These are phyloP conservation scores for Candida maris DNA, from an alignment of 805 yeast species.

Conservation along the genomic window DNA sequence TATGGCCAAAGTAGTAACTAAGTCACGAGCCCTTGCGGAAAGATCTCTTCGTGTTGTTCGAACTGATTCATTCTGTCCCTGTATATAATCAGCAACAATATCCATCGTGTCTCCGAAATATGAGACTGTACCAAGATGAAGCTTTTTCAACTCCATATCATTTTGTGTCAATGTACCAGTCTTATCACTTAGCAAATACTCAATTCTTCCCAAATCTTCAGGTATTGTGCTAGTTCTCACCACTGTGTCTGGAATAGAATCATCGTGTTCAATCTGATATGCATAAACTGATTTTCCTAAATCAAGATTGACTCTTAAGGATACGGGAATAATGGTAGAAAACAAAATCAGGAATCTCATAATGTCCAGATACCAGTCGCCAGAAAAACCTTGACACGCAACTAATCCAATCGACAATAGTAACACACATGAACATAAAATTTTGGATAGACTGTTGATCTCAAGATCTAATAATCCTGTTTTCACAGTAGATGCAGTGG, in stretches of 20 bases:
- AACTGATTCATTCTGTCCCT: slow-evolving; percentile 29
- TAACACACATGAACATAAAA: slow-evolving; percentile 84
- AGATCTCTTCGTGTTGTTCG: slow-evolving; percentile 58
- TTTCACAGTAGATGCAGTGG: slow-evolving; percentile 81
- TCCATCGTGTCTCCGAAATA: slow-evolving; percentile 92
- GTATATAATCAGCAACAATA: slow-evolving; percentile 69
- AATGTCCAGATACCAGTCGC: slow-evolving; percentile 84
- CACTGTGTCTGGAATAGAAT: slow-evolving; percentile 74
- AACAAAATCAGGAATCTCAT: slow-evolving; percentile 88
- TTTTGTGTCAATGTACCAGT: slow-evolving; percentile 98
- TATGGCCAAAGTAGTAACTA: slow-evolving; percentile 79
- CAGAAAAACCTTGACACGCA: slow-evolving; percentile 67
- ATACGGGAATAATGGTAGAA: slow-evolving; percentile 94
- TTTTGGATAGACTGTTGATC: slow-evolving; percentile 82
- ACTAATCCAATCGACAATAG: slow-evolving; percentile 73
- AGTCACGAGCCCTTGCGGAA: slow-evolving; percentile 71
- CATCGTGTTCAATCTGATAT: slow-evolving; percentile 87
- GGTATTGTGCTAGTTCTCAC: slow-evolving; percentile 98
- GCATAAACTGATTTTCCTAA: slow-evolving; percentile 96
- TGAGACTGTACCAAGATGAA: slow-evolving; percentile 89
- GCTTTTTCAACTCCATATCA: slow-evolving; percentile 93
- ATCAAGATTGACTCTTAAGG: slow-evolving; percentile 89
- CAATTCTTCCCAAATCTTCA: slow-evolving; percentile 94
- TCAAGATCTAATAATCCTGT: slow-evolving; percentile 88
- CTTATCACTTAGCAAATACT: slow-evolving; percentile 86